These are phyloP conservation scores for Cordyceps sp. DNA, from an alignment of 2,329 filamentous ascomycete species.

Conservation along the genomic window DNA sequence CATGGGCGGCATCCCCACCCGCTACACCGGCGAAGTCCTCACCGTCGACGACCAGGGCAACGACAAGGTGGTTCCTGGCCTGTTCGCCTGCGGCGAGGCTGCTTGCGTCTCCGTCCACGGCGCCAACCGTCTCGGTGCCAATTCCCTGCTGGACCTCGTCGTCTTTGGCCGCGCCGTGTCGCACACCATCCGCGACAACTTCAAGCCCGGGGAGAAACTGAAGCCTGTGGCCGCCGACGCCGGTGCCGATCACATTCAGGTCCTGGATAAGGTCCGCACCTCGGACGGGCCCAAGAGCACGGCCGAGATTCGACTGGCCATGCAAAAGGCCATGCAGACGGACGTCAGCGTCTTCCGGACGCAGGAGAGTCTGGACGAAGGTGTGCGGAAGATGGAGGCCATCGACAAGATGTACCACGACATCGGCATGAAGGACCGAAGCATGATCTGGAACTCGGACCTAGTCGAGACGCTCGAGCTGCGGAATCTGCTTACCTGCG, in stretches of 20 bases:
- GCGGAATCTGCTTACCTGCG: slow-evolving; percentile 90
- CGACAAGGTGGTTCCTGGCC: slow-evolving; percentile 83
- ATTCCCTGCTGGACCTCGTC: slow-evolving; percentile 92
- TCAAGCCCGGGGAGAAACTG: slow-evolving; percentile 66
- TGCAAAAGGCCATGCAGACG: slow-evolving; percentile 98
- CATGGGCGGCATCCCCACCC: slow-evolving; percentile 98
- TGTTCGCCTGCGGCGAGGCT: slow-evolving; percentile 94
- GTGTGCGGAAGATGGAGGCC: slow-evolving; percentile 72
- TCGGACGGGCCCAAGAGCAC: slow-evolving; percentile 76
- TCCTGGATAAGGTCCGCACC: slow-evolving; percentile 73
- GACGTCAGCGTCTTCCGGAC: slow-evolving; percentile 96
- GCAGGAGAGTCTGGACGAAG: slow-evolving; percentile 83
- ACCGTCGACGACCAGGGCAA: slow-evolving; percentile 74
- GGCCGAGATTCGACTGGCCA: slow-evolving; percentile 71
- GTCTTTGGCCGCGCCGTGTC: slow-evolving; percentile 96
- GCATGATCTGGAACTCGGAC: slow-evolving; percentile 99
- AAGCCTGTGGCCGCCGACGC: slow-evolving; percentile 71
- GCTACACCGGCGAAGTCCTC: slow-evolving; percentile 91
- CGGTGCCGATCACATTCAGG: slow-evolving; percentile 71
- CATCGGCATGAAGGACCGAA: slow-evolving; percentile 91
- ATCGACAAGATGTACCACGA: slow-evolving; percentile 69
- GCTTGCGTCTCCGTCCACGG: slow-evolving; percentile 97
- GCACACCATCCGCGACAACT: slow-evolving; percentile 92
- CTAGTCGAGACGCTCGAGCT: slow-evolving; percentile 92
- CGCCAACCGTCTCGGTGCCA: slow-evolving; percentile 93